A percentile compares a stretch with the other conserved stretches of the same genome.
Conservation (phyloP, 192 early-diverging fungal genomes). For the Gamsiella multidivaricata region DNA sequence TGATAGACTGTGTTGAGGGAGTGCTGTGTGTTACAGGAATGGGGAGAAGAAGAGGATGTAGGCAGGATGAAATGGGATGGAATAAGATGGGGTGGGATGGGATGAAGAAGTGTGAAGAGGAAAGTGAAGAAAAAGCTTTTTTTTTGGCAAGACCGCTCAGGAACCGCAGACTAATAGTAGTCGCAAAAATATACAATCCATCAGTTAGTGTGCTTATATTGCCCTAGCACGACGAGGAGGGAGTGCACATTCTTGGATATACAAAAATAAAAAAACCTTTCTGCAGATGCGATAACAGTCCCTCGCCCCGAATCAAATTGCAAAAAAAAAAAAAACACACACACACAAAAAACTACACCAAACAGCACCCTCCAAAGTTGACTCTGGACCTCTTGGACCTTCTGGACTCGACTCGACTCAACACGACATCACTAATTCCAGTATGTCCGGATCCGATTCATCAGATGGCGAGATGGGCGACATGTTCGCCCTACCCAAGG, state of each 20-base stretch:
- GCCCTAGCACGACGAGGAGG: no score
- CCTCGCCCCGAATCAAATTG: background rate
- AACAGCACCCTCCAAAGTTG: background rate
- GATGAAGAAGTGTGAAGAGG: conserved; percentile 1
- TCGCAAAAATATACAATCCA: no score
- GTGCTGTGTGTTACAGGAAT: background rate
- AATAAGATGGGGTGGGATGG: background rate
- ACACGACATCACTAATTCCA: background rate
- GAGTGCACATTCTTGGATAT: no score
- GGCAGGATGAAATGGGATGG: background rate
- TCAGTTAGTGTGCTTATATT: no score
- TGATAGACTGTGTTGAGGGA: conserved; percentile 24
- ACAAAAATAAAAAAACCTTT: no score
- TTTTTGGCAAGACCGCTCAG: no score
- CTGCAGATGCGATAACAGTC: background rate
- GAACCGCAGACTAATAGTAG: no score
- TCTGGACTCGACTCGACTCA: background rate
- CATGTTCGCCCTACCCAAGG: conserved; percentile 43
- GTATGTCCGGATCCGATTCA: conserved; percentile 37
- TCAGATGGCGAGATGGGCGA: conserved; percentile 50
- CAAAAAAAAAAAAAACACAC: conserved; percentile 13
- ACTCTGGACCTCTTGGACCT: background rate
- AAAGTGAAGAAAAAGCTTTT: background rate
- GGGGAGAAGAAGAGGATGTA: background rate
- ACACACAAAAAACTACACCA: background rate